phyloP scores from a whole-genome alignment of 495 filamentous ascomycete species.

The Aspergillus baeticus region DNA sequence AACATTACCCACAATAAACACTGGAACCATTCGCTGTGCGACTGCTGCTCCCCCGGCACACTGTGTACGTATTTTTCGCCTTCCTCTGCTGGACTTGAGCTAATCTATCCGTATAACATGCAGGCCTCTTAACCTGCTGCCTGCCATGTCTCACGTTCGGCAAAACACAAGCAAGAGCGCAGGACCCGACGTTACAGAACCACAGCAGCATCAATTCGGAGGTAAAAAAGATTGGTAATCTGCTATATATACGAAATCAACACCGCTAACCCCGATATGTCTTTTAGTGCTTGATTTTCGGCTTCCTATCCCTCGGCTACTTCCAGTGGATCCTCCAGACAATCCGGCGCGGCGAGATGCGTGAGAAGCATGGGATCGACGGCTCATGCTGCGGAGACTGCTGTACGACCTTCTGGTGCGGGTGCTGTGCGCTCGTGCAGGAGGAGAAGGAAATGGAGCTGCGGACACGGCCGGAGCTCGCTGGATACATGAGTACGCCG shows the following conservation, averaged over 20 bases:
- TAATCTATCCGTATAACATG: too few relatives aligned
- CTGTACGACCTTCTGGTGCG: conserved; percentile 46
- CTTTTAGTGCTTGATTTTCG: conserved; percentile 11
- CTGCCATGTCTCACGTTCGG: conserved; percentile 55
- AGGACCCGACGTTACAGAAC: conserved; percentile 38
- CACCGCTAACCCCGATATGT: not conserved
- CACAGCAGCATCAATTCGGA: conserved; percentile 43
- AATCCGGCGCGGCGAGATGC: conserved; percentile 51
- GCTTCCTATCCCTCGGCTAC: conserved; percentile 28
- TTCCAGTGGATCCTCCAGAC: conserved; percentile 42
- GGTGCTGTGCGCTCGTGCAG: conserved; percentile 53
- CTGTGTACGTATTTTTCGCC: conserved; percentile 8
- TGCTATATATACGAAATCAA: not conserved
- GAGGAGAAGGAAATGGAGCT: conserved; percentile 50
- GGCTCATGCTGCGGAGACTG: conserved; percentile 51
- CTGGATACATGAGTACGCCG: conserved; percentile 12
- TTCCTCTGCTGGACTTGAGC: too few relatives aligned
- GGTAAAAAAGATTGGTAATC: conserved; percentile 28
- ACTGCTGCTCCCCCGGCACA: conserved; percentile 12
- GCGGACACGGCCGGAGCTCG: conserved; percentile 13
- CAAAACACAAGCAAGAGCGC: conserved; percentile 43
- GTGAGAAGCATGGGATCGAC: conserved; percentile 49
- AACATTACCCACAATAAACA: conserved; percentile 7
- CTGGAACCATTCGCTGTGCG: conserved; percentile 18
- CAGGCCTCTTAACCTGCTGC: conserved; percentile 41